Base-by-base conservation (phyloP, 2,329 filamentous ascomycete species). In the Hymenotorrendiella dingleyae region DNA sequence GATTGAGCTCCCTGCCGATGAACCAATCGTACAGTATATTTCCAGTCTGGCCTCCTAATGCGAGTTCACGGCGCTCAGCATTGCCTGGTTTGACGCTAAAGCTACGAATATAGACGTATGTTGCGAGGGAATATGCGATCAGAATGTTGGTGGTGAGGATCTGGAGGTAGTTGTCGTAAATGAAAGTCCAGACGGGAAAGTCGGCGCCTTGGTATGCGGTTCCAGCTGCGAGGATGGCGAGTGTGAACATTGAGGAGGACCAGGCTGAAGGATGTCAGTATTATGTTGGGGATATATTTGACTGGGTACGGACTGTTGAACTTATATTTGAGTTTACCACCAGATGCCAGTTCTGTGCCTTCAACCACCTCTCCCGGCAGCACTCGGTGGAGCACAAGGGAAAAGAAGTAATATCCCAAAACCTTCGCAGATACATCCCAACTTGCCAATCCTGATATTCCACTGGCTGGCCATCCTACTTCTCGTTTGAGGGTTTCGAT, bases 11-110 rank as follows among this genome's bases (percentile, higher is more conserved):
- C 21, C 91, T 86, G 16, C 91, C 91, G 52, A 97, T 96, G 67
- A 89, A 97, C 80, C 88, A 97, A 66, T 97, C 91, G 64, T 97
- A 96, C 27, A 96, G 66, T 50, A 88, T 68, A 64, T 94, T 96
- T 45, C 89, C 90, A 1, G 80, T 81, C 59, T 85, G 78, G 12
- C 89, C 90, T 32, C 90, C 89, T 1, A 79, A 78, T 0, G 90
- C 90, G 6, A 97, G 74, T 62, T 93, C 82, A 29, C 90, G 85
- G 49, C 76, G 70, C 36, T 83, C 73, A 10, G 74, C 70, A 62
- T 94, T 87, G 32, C 78, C 80, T n/a, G 79, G 67, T 62, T 86
- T 84, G 50, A 95, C 85, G 40, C 74, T 74, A 69, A 96, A 96
- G 61, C 86, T 94, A 54, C 75, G 75, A 43, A 86, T 64, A 59